Evolutionary conservation across 192 early-diverging fungal genomes (phyloP), one percentile per base, ranked within the genome.

Genomic region (Backusella liffmaniae): DNA sequence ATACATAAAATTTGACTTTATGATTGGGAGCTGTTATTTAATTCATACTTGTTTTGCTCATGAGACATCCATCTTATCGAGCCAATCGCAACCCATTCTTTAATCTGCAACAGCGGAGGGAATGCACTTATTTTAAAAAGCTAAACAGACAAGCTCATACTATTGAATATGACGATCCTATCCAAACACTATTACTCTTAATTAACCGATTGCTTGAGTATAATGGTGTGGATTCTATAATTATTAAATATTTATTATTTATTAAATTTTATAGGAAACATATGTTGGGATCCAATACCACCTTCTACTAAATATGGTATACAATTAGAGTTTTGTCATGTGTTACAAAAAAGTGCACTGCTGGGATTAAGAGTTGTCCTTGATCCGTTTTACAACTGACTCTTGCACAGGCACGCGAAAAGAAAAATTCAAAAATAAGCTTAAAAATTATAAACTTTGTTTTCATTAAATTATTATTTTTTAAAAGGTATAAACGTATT

Each of bases 261-360:
- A 56, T n/a, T 9, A n/a, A 44, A 44, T 44, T 56, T 29, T 9
- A 18, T 56, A 29, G 10, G 26, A 23, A 13, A 26, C 26, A 10
- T 12, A 10, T n/a, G 23, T 62, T 62, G 2, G 21, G 12, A 62
- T 62, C 23, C 9, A 13, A 26, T 29, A 29, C 23, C 26, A n/a
- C 10, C n/a, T 62, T 62, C 5, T 62, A 56, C 56, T 62, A 62
- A 13, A 62, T 29, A 29, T 26, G 26, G 56, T 29, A 62, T 62
- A 62, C 56, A 62, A 62, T 62, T 62, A 62, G 23, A 62, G 23
- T 62, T 62, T 62, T 62, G 56, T 62, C 56, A 62, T 62, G 56
- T 62, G 56, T 62, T 62, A 62, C 56, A 13, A 62, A 62, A 53
- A 13, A 62, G 21, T 10, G 23, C 13, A 13, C 56, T 62, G 21